Percentiles rank a stretch among this genome's conserved stretches.
phyloP scores from a whole-genome alignment of 2,329 filamentous ascomycete species.

The Cercospora brassicicola region DNA sequence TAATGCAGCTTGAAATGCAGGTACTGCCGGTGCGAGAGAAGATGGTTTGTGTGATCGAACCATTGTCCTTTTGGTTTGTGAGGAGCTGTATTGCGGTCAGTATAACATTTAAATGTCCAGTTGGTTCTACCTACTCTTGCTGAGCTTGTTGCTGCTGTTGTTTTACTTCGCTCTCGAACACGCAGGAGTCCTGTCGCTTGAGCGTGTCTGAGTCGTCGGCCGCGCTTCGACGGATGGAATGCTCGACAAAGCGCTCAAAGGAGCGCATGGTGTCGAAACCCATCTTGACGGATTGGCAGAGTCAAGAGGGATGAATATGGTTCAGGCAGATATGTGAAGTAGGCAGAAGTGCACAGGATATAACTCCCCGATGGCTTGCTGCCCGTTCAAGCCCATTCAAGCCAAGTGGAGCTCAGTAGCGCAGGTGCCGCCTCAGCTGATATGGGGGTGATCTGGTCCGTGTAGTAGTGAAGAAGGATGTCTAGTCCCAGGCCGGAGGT shows the following conservation, averaged over 20 bases:
- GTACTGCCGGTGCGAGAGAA: constrained; percentile 23
- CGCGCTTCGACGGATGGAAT: constrained; percentile 15
- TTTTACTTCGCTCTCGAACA: constrained; percentile 16
- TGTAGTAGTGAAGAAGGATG: background rate
- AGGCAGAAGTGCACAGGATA: constrained; percentile 1
- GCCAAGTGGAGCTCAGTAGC: constrained; percentile 15
- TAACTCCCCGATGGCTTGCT: constrained; percentile 15
- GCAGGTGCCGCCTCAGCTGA: constrained; percentile 20
- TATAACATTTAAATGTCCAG: background rate
- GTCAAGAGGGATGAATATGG: background rate
- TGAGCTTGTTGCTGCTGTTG: background rate
- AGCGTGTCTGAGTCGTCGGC: constrained; percentile 18
- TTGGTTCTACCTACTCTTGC: background rate
- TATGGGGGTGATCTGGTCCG: constrained; percentile 12
- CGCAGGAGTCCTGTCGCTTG: constrained; percentile 28
- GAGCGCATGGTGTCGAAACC: constrained; percentile 30
- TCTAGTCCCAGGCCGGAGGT: background rate
- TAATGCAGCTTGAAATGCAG: constrained; percentile 33
- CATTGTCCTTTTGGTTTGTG: constrained; percentile 17
- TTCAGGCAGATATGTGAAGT: background rate
- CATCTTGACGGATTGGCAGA: constrained; percentile 15
- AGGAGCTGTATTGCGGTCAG: constrained; percentile 19
- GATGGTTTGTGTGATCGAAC: constrained; percentile 23
- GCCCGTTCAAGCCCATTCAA: constrained; percentile 7
- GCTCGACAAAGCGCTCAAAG: constrained; percentile 22